Conservation (phyloP, 768 basidiomycete species). For the Leccinum incarnatum region DNA sequence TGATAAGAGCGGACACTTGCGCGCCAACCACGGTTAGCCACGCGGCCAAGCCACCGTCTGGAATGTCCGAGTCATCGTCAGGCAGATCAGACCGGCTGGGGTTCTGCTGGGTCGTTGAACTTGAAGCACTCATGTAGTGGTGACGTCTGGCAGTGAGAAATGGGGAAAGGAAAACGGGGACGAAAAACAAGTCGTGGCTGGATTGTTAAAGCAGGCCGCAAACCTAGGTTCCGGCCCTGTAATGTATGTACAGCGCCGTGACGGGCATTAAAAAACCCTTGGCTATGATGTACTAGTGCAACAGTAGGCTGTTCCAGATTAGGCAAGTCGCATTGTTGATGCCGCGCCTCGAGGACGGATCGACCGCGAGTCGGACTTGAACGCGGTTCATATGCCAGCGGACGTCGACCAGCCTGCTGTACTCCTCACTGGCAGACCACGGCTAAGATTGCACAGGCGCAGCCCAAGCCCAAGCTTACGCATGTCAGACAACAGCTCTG, state of each 20-base stretch:
- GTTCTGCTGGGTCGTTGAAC: background rate
- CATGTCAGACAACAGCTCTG: slow-evolving; percentile 9
- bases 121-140: slow-evolving; percentile 3
- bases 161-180: background rate
- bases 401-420: background rate
- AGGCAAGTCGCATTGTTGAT: background rate
- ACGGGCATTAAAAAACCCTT: background rate
- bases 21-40: slow-evolving; percentile 26
- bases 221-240: background rate
- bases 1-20: slow-evolving; percentile 7
- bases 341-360: background rate
- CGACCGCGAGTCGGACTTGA: background rate
- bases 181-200: background rate
- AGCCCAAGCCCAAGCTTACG: slow-evolving; percentile 14
- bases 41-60: slow-evolving; percentile 27
- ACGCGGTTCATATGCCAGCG: background rate
- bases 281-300: background rate
- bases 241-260: slow-evolving; percentile 1
- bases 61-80: slow-evolving; percentile 3
- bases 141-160: background rate
- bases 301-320: background rate
- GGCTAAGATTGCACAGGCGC: slow-evolving; percentile 20
- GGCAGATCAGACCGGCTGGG: background rate
- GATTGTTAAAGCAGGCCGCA: background rate
- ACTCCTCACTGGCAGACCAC: slow-evolving; percentile 8